Base-by-base conservation (phyloP, 805 yeast species). In the Candida parachauliodes region DNA sequence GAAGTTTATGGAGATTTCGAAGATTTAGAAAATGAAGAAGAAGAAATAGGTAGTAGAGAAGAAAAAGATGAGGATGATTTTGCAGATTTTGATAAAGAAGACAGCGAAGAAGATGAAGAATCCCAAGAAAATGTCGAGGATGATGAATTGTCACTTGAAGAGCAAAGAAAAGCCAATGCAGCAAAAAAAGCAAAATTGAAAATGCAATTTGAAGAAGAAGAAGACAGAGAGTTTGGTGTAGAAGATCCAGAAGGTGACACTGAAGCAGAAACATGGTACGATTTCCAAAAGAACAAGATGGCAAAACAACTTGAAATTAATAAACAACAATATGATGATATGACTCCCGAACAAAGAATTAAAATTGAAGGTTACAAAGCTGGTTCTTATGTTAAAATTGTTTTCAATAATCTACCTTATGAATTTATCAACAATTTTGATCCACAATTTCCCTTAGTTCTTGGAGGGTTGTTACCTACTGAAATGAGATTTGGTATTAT, bases 261-360 rank as follows among this genome's bases (percentile, higher is more conserved):
- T 16, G 94, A 85, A 54, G 88, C 87, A 40, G 97, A 91, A 51
- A 88, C 96, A 0, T 93, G 98, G 98, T 93, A 91, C 58, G 98
- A 91, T 58, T 79, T 84, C 60, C 97, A 93, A 60, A 93, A 93
- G 68, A 94, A 95, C 43, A 91, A 89, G 54, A 89, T 94, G 80
- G 88, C 96, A 40, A 91, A 93, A 59, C 98, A 93, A 65, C 67
- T 86, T 45, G 98, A 91, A 44, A 88, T 94, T 63, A 94, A 93
- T 61, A 85, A 87, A 58, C 77, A 86, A 8, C 89, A 83, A 57
- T 72, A 77, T 40, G 82, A 78, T 14, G 72, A 74, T 29, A 74
- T 93, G 81, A 94, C 88, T 42, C 70, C 66, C 9, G 84, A 74
- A n/a, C 78, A 85, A 15, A 74, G 98, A 53, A 69, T 78, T 40